Base-by-base conservation (phyloP, 495 filamentous ascomycete species). In the Aspergillus coremiiformis region DNA sequence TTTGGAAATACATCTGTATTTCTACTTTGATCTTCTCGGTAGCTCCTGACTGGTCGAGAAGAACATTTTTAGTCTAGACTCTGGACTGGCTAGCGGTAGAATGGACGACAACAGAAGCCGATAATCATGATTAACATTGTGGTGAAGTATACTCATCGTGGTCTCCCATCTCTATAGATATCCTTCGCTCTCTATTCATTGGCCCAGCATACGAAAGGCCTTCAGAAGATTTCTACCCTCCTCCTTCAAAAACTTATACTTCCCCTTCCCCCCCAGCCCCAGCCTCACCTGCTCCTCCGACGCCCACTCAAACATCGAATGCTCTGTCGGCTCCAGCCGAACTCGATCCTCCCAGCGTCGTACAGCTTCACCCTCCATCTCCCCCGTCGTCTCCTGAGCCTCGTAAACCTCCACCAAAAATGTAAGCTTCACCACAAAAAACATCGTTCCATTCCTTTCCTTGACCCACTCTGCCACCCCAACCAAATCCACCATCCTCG, bases 291-390 rank as follows among this genome's bases (percentile, higher is more conserved):
- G 71, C 44, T 71, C 64, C 52, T 73, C 68, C 0, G 55, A 60
- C 21, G 63, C 74, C 78, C 78, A 81, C 17, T 53, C 56, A 45
- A 61, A 76, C 9, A 47, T 63, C 27, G 68, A 60, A 60, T 82
- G 78, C 48, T 80, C 78, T 8, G 39, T 54, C 21, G 64, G 67
- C 22, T 71, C 70, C 47, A 76, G 37, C 14, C 21, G 56, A 10
- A 76, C 59, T 26, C 61, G 62, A 14, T 64, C 62, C n/a, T 68
- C 60, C 51, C 57, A 57, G 7, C 54, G 32, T 5, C n/a, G 33
- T 0, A 57, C 46, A n/a, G 27, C 7, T 1, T 10, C 43, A 19
- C 29, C 24, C 20, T n/a, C 19, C 4, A 33, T 12, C 22, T 29
- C 27, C 14, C 20, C 46, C 29, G 49, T 35, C 17, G 7, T 15